Evolutionary conservation across 139 green algal genomes (phyloP), one percentile per base, ranked within the genome.

Genomic region (Raphidocelis subcapitata): DNA sequence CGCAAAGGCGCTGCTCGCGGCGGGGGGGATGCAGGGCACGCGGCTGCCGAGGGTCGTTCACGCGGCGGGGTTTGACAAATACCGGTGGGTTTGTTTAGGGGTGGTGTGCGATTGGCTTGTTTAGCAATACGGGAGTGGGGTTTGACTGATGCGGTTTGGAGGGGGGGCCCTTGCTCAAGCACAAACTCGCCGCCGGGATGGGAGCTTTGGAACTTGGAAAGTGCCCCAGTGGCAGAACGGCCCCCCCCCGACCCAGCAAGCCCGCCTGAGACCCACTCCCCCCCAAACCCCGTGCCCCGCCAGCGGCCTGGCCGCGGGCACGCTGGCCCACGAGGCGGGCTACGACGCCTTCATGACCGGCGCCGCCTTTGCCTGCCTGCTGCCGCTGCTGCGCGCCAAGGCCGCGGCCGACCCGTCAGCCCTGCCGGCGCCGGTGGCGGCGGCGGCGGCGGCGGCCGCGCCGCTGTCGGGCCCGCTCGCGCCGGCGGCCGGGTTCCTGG

Each of bases 291-390:
- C 26, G 54, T 31, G n/a, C 26, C 5, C 26, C 54, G 20, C 20
- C 46, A 73, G 54, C 33, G 8, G 12, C 3, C 18, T 82, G 15
- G 76, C 35, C 2, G 33, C 77, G 24, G 77, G 70, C n/a, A 70
- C 56, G n/a, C 46, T 49, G 47, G 77, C 77, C 47, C 77, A 82
- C 44, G 77, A 82, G 51, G 77, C 77, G 10, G 73, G 80, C 24
- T 68, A 72, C 23, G 62, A 94, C 57, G 88, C 89, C 0, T 93
- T 83, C 77, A 94, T 94, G 89, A 94, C 89, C 1, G 89, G 84
- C 2, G 62, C 75, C 3, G 76, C 76, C 1, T 86, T 83, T 61
- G 79, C 79, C 28, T 41, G 20, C 28, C 44, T 84, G 36, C 62
- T 80, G 66, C 73, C 59, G 24, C 56, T 79, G 37, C 51, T 66